Evolutionary conservation across 78 protist genomes (phyloP), one percentile per base, ranked within the genome.

Genomic region (Isochrysis galbana): DNA sequence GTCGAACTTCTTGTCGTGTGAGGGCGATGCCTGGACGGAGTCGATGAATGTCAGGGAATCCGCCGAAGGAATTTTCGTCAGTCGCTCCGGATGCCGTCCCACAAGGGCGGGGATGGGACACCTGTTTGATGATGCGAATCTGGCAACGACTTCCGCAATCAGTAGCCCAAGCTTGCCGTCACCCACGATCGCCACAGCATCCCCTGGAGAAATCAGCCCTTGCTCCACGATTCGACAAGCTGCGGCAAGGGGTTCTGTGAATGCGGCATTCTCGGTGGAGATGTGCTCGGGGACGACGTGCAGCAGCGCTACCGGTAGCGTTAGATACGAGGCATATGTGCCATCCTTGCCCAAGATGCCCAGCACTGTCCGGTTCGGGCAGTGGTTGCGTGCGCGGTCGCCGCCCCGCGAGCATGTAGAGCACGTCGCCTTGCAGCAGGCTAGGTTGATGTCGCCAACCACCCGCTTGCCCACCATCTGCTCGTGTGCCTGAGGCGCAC

Each of bases 141-240:
- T n/a, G n/a, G n/a, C n/a, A n/a, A n/a, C n/a, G n/a, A 70, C 80
- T 19, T 70, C 80, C 44, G 80, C 80, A 19, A 70, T 70, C 80
- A 70, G 17, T 14, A 70, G 41, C 29, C 80, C 80, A 3, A 70
- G 80, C 80, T 70, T 70, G 80, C 80, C 80, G 80, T 70, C 80
- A 2, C 80, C 80, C 11, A 70, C 39, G 41, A 70, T 34, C 39
- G 80, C 80, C 34, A 70, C 80, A 3, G 23, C 17, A 19, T 70
- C 80, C 41, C 14, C 17, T 19, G 80, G 41, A 34, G 34, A 2
- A 5, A 70, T 41, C 44, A 70, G 39, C 34, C 41, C 14, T 41
- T 70, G 80, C 80, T 70, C 80, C 11, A n/a, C 80, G 19, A 70
- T 70, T 10, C 80, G 80, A 19, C 2, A 70, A 14, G 80, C 80